phyloP scores from a whole-genome alignment of 345 rosid genomes.

The Microcos paniculata region DNA sequence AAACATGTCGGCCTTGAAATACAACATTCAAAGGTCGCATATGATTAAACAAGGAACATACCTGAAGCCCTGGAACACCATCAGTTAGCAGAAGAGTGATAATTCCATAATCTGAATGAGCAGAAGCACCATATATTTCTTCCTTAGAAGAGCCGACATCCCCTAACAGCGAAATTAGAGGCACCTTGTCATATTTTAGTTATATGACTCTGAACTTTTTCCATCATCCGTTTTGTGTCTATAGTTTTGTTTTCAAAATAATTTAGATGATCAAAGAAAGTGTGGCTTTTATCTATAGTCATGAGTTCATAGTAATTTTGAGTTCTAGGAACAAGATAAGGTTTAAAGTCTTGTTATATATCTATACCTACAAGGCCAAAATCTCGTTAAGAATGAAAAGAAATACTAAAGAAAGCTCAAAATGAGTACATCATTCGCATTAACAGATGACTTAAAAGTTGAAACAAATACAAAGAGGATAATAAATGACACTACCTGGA shows the following conservation, averaged over 20 bases:
- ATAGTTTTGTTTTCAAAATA: too few species aligned
- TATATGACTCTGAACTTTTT: not conserved
- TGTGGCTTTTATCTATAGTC: too few species aligned
- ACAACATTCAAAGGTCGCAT: not conserved
- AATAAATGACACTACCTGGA: slow-evolving; percentile 47
- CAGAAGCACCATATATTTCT: slow-evolving; percentile 68
- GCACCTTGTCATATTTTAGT: not conserved
- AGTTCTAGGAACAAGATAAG: not conserved
- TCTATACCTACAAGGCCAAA: not conserved
- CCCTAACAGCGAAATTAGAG: slow-evolving; percentile 38
- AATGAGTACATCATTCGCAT: not conserved
- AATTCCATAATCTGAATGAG: slow-evolving; percentile 90
- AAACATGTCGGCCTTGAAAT: not conserved
- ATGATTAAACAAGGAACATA: slow-evolving; percentile 17
- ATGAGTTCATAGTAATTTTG: too few species aligned
- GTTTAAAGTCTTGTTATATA: not conserved
- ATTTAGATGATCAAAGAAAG: not conserved
- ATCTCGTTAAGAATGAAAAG: not conserved
- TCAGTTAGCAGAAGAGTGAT: slow-evolving; percentile 74
- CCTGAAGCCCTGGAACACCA: slow-evolving; percentile 91
- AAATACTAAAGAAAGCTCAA: not conserved
- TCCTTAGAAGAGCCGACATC: slow-evolving; percentile 35
- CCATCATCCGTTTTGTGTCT: not conserved
- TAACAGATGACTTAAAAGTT: not conserved
- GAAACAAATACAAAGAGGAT: not conserved